These are phyloP conservation scores for Dimargaris xerosporica DNA, from an alignment of 192 early-diverging fungal genomes.

Conservation along the genomic window DNA sequence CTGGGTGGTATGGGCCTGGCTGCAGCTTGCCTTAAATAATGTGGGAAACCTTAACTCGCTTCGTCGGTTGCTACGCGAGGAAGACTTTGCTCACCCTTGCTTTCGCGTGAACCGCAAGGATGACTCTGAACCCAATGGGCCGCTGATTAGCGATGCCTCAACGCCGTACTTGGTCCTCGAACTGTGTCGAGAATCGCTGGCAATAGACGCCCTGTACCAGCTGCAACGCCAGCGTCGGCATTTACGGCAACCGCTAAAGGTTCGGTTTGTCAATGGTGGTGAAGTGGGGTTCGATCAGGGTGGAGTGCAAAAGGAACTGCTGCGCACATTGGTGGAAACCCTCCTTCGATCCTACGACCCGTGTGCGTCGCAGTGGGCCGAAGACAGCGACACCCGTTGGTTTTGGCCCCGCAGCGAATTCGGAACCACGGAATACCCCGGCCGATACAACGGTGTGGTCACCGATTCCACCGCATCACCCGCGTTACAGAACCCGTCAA, in stretches of 20 bases:
- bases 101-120: not conserved
- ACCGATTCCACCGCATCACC: constrained; percentile 15
- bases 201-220: constrained; percentile 55
- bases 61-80: not conserved
- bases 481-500: not conserved
- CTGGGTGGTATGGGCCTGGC: too few relatives aligned
- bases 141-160: constrained; percentile 1
- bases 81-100: not conserved
- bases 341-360: constrained; percentile 41
- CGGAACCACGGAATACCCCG: not conserved
- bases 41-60: not conserved
- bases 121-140: too few relatives aligned
- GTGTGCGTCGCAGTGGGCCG: constrained; percentile 57
- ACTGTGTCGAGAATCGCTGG: constrained; percentile 40
- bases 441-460: not conserved
- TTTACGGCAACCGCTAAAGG: constrained; percentile 68
- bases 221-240: constrained; percentile 41
- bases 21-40: not conserved
- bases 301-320: constrained; percentile 94
- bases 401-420: constrained; percentile 46
- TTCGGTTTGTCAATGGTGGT: constrained; percentile 72
- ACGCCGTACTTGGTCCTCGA: constrained; percentile 55
- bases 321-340: constrained; percentile 56
- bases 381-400: constrained; percentile 37
- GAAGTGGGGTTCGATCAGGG: constrained; percentile 93